phyloP scores from a whole-genome alignment of 2,329 filamentous ascomycete genomes.

The Annulohypoxylon truncatum region DNA sequence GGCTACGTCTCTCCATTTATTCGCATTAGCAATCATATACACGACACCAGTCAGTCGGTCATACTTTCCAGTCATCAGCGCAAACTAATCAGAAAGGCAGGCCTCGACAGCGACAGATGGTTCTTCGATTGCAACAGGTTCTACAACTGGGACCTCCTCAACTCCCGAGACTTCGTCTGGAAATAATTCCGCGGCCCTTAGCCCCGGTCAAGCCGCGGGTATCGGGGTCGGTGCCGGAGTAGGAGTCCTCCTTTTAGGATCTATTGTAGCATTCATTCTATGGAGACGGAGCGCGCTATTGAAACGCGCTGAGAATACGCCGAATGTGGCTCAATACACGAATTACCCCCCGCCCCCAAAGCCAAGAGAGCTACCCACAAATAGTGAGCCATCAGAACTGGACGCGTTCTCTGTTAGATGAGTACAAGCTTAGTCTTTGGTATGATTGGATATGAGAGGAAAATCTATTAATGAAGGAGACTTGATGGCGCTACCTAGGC shows the following conservation, averaged over 20 bases:
- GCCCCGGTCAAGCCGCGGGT: conserved; percentile 15
- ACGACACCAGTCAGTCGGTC: background rate
- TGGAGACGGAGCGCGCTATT: background rate
- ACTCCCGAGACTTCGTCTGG: background rate
- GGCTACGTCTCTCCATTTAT: background rate
- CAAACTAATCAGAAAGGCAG: background rate
- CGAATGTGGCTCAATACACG: background rate
- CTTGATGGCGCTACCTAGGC: background rate
- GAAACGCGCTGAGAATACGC: background rate
- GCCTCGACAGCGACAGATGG: background rate
- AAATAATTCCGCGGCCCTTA: background rate
- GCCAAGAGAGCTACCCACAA: background rate
- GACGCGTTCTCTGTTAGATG: background rate
- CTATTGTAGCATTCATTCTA: background rate
- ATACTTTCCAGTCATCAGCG: background rate
- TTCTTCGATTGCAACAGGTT: background rate
- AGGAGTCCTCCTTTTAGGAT: background rate
- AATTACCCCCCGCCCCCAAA: background rate
- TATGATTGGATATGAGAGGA: background rate
- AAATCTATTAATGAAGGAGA: background rate
- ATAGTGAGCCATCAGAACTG: background rate
- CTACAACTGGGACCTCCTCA: background rate
- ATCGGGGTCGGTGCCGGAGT: conserved; percentile 3
- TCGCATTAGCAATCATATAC: background rate
- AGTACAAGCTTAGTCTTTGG: no score